Evolutionary conservation across 2,329 filamentous ascomycete species (phyloP).

Genomic region (Aspergillus neoniger): DNA sequence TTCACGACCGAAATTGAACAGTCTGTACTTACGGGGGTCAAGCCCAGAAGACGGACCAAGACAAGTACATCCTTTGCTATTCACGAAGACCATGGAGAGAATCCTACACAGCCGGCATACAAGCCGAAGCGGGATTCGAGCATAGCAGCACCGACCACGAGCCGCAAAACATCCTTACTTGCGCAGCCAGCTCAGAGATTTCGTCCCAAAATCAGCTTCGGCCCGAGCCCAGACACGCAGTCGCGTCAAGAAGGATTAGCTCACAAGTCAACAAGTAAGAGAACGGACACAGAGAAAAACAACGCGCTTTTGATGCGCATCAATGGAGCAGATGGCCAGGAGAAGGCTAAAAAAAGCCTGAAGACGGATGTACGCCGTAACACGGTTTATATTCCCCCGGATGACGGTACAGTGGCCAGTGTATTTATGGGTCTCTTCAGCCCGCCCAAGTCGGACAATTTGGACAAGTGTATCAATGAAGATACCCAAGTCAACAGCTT

Average conservation of each 20-base stretch:
- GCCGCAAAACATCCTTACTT: slow-evolving; percentile 38
- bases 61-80: slow-evolving; percentile 38
- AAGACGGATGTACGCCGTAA: slow-evolving; percentile 39
- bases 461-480: slow-evolving; percentile 12
- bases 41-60: slow-evolving; percentile 32
- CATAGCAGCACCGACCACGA: slow-evolving; percentile 13
- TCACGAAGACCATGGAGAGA: slow-evolving; percentile 38
- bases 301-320: slow-evolving; percentile 20
- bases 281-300: slow-evolving; percentile 17
- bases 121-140: slow-evolving; percentile 24
- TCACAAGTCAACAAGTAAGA: slow-evolving; percentile 8
- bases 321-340: slow-evolving; percentile 10
- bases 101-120: slow-evolving; percentile 10
- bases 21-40: slow-evolving; percentile 31
- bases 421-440: slow-evolving; percentile 49
- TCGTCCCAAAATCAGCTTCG: slow-evolving; percentile 36
- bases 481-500: slow-evolving; percentile 33
- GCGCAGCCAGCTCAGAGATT: slow-evolving; percentile 45
- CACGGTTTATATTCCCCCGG: slow-evolving; percentile 46
- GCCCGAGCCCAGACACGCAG: slow-evolving; percentile 22
- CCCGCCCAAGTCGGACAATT: slow-evolving; percentile 35
- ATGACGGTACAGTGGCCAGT: slow-evolving; percentile 45
- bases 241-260: slow-evolving; percentile 14
- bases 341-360: slow-evolving; percentile 19
- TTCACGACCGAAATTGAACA: slow-evolving; percentile 44